A percentile compares a stretch with the other conserved stretches of the same genome.
Conservation (phyloP, 2,329 filamentous ascomycete genomes). For the Bipolaris zeicola region DNA sequence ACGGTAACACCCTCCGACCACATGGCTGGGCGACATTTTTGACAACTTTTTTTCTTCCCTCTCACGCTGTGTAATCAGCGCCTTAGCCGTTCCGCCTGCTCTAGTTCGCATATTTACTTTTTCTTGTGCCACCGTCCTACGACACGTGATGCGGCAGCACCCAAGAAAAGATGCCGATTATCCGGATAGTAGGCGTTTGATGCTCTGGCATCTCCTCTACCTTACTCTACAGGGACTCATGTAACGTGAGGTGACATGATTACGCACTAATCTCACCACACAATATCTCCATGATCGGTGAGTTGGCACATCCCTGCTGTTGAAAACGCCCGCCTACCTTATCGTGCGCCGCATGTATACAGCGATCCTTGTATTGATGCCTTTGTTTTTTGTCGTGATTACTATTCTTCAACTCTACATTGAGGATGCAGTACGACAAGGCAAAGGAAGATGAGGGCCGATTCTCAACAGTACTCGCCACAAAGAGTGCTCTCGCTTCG, state of each 20-base stretch:
- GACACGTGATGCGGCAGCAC: neutral
- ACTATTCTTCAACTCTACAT: neutral
- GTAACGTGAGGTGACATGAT: neutral
- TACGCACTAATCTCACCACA: neutral
- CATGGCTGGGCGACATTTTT: neutral
- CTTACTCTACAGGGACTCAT: neutral
- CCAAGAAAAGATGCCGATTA: neutral
- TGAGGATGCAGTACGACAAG: neutral
- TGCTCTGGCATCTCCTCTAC: neutral
- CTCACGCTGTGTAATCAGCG: neutral
- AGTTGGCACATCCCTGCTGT: neutral
- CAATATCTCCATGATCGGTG: slow-evolving; percentile 1
- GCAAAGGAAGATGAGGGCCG: neutral
- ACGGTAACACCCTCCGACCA: neutral
- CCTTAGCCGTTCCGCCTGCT: slow-evolving; percentile 1
- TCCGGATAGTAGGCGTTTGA: neutral
- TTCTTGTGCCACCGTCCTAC: neutral
- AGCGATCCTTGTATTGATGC: neutral
- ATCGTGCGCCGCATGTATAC: neutral
- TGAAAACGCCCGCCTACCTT: neutral
- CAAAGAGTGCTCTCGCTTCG: neutral
- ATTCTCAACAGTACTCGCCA: neutral
- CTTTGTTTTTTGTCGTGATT: neutral
- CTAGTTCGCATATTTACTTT: neutral
- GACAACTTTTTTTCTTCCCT: neutral